Percentiles rank a stretch among this genome's conserved stretches.
phyloP scores from a whole-genome alignment of 129 eudicot genomes.

The Sambucus nigra region DNA sequence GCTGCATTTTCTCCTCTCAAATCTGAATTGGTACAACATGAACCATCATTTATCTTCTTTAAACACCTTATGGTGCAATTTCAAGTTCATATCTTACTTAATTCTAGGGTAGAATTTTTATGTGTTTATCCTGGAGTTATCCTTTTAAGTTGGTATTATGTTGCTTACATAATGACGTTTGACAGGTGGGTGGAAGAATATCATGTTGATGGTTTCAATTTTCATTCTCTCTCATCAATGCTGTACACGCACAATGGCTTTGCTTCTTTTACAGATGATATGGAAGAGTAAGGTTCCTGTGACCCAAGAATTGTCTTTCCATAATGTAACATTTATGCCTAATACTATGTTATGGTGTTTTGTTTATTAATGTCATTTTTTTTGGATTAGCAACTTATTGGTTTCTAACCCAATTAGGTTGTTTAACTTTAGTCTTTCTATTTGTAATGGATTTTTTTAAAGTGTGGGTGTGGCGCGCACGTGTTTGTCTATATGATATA shows the following conservation, averaged over 20 bases:
- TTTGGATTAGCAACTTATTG: no score
- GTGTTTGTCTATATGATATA: no score
- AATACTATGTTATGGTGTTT: no score
- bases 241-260: constrained; percentile 95
- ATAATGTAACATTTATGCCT: background rate
- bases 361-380: no score
- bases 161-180: constrained; percentile 16
- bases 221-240: constrained; percentile 91
- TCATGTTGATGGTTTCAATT: constrained; percentile 86
- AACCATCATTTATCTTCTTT: constrained; percentile 8
- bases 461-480: no score
- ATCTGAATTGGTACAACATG: constrained; percentile 74
- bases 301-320: background rate
- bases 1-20: constrained; percentile 84
- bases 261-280: constrained; percentile 84
- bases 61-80: background rate
- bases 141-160: background rate
- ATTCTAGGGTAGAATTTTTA: background rate
- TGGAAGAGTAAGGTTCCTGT: constrained; percentile 79
- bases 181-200: constrained; percentile 97
- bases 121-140: background rate
- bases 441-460: no score
- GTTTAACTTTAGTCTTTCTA: no score
- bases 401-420: no score
- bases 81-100: background rate